Evolutionary conservation across 495 filamentous ascomycete species (phyloP).

Genomic region (Terfezia boudieri): DNA sequence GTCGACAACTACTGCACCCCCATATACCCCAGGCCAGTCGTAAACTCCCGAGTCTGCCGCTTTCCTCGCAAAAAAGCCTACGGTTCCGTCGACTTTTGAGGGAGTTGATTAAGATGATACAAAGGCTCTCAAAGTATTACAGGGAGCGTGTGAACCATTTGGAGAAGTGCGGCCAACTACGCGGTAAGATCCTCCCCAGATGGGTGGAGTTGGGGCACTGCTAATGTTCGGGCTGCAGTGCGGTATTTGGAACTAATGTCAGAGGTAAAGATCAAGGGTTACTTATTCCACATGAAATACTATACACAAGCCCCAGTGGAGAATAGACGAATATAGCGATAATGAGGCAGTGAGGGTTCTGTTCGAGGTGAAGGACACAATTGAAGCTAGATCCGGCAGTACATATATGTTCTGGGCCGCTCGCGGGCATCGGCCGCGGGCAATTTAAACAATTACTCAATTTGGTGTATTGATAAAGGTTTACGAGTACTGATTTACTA

Average conservation of each 20-base stretch:
- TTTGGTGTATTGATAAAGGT: too few species aligned
- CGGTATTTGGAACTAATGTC: constrained; percentile 80
- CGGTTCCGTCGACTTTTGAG: constrained; percentile 80
- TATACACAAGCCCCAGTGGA: constrained; percentile 33
- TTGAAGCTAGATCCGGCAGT: too few species aligned
- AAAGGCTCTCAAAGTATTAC: constrained; percentile 68
- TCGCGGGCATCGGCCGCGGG: too few species aligned
- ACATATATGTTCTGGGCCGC: too few species aligned
- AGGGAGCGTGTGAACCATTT: constrained; percentile 90
- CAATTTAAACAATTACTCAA: too few species aligned
- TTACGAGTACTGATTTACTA: too few species aligned
- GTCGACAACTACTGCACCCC: not conserved
- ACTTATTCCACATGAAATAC: constrained; percentile 82
- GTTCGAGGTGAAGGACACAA: too few species aligned
- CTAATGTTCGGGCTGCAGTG: constrained; percentile 30
- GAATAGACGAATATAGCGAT: not conserved
- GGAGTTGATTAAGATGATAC: constrained; percentile 95
- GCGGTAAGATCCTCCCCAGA: constrained; percentile 37
- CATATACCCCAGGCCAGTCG: not conserved
- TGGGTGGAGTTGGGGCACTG: not conserved
- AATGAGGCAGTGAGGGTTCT: too few species aligned
- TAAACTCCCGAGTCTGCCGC: constrained; percentile 66
- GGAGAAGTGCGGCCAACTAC: constrained; percentile 79
- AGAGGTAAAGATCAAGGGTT: constrained; percentile 67
- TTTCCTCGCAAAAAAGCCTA: constrained; percentile 89